Base-by-base conservation (phyloP, 2,329 filamentous ascomycete species). In the Pseudocercospora fuligena region DNA sequence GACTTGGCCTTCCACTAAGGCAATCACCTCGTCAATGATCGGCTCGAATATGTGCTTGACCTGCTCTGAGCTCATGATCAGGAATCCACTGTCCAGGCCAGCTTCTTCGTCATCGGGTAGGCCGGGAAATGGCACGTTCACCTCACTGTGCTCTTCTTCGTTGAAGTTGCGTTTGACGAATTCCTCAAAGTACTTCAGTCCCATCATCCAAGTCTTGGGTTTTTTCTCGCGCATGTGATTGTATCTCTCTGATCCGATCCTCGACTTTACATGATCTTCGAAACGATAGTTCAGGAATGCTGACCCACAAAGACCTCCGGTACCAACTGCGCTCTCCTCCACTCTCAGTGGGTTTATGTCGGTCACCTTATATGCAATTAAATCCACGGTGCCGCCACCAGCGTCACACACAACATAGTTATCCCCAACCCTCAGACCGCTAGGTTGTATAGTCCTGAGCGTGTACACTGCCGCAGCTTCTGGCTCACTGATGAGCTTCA, bases 151-250 rank as follows among this genome's bases (percentile, higher is more conserved):
- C 59, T 89, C 85, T 69, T 91, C 87, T 74, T 93, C 91, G 56
- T 92, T 90, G 76, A 94, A 94, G 74, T 93, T 93, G 14, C 92
- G 86, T 80, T 94, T 94, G 14, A 94, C 91, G 75, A 92, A 93
- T 75, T 94, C 91, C 73, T 94, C 92, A 78, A 93, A 94, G 75
- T 93, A 93, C 63, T 88, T 86, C 60, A 94, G 81, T 1, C 89
- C 92, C 81, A 83, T 83, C 63, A 81, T 91, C 90, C 91, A 94
- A 0, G 89, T 92, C 79, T 92, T 93, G 2, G 86, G 86, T 78
- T 93, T 93, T 79, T 91, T 92, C 61, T 87, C 78, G 76, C 91
- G 91, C 89, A 94, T 93, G 78, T 89, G 87, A 31, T 90, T 87
- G 74, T 93, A 93, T 19, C 63, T 43, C 36, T 85, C 85, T 43